A percentile compares a stretch with the other conserved stretches of the same genome.
Conservation (phyloP, 768 basidiomycete genomes). For the Guyanaporus albipodus region DNA sequence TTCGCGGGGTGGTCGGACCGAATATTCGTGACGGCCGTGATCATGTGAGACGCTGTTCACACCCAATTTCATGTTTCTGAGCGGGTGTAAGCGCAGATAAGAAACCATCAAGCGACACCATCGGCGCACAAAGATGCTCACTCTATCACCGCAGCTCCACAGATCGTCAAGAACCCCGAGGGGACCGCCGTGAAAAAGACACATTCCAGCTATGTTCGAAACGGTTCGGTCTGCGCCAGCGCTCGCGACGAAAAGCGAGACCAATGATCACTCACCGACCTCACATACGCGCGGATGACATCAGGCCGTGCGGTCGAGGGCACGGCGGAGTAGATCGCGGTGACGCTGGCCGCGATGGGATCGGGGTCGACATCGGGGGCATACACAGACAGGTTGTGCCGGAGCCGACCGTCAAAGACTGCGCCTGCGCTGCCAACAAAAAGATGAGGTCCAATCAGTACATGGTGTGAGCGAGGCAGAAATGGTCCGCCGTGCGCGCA, state of each 20-base stretch:
- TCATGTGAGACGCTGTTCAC: neutral
- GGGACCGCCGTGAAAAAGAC: constrained; percentile 13
- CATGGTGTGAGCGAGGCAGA: too few relatives aligned
- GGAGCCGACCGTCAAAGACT: constrained; percentile 8
- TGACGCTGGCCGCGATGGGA: constrained; percentile 3
- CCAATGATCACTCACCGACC: constrained; percentile 4
- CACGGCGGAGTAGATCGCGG: constrained; percentile 9
- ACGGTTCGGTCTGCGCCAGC: neutral
- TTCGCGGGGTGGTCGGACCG: neutral
- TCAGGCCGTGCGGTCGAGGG: neutral
- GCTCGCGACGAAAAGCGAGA: neutral
- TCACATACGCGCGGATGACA: constrained; percentile 13
- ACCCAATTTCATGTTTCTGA: constrained; percentile 8
- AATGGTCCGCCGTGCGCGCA: neutral
- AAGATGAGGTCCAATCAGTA: neutral
- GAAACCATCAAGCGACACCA: too few relatives aligned
- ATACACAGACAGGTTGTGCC: constrained; percentile 7
- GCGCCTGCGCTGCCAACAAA: constrained; percentile 7
- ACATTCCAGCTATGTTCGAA: constrained; percentile 6
- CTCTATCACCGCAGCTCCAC: constrained; percentile 9
- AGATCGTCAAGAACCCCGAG: constrained; percentile 7
- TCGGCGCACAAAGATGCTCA: neutral
- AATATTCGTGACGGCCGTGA: neutral
- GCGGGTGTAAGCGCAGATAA: neutral
- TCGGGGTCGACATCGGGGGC: constrained; percentile 7